These are phyloP conservation scores for Scedosporium dehoogii DNA, from an alignment of 2,329 filamentous ascomycete genomes.

Conservation along the genomic window DNA sequence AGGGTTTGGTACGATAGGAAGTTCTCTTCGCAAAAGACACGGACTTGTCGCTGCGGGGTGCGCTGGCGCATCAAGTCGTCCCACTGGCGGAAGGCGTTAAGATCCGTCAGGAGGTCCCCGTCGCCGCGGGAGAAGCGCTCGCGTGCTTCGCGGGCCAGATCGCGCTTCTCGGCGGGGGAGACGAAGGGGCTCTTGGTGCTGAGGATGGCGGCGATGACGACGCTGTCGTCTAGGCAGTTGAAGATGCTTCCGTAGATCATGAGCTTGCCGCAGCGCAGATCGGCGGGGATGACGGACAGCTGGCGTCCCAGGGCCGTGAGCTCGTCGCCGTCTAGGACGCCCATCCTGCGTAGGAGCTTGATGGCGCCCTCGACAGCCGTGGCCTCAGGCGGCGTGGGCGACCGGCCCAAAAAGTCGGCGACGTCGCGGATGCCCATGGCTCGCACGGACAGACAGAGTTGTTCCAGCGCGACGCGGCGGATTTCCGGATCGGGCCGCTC, in stretches of 20 bases:
- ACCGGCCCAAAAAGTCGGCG: constrained; percentile 68
- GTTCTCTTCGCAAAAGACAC: constrained; percentile 73
- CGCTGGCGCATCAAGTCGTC: constrained; percentile 51
- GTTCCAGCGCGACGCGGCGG: constrained; percentile 81
- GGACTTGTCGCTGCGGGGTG: constrained; percentile 51
- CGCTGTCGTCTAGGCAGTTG: constrained; percentile 76
- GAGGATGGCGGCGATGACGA: constrained; percentile 87
- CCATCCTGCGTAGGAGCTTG: constrained; percentile 69
- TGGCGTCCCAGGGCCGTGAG: constrained; percentile 87
- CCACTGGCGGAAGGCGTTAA: constrained; percentile 79
- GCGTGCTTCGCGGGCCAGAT: constrained; percentile 69
- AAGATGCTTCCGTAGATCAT: constrained; percentile 95
- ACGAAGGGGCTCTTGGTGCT: constrained; percentile 82
- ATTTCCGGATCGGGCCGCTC: constrained; percentile 91
- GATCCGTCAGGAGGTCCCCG: constrained; percentile 81
- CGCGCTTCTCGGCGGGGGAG: constrained; percentile 71
- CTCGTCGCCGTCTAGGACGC: constrained; percentile 75
- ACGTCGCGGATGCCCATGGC: constrained; percentile 89
- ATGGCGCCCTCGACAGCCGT: constrained; percentile 81
- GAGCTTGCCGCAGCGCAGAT: constrained; percentile 85
- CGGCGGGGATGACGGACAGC: constrained; percentile 89
- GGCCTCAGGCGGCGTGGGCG: constrained; percentile 79
- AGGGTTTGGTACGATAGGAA: constrained; percentile 78
- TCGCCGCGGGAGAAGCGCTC: constrained; percentile 65
- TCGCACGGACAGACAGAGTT: constrained; percentile 86